These are phyloP conservation scores for Pythium phragmitis DNA, from an alignment of 352 stramenopile species.

Conservation along the genomic window DNA sequence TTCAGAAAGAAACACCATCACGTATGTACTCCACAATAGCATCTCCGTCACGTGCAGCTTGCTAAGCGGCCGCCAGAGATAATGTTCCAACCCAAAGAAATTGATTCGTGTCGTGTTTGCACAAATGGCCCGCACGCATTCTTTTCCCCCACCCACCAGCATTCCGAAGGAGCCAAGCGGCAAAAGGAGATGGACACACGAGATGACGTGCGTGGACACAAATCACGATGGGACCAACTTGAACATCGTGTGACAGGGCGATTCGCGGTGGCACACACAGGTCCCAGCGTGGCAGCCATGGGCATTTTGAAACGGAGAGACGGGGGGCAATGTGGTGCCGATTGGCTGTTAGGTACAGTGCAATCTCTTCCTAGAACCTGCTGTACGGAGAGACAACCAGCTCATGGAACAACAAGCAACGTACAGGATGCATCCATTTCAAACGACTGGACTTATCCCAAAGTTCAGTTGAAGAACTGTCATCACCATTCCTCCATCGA, in stretches of 20 bases:
- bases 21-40: too few relatives aligned
- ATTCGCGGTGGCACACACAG: neutral
- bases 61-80: neutral
- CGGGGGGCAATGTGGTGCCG: too few relatives aligned
- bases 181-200: neutral
- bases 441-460: neutral
- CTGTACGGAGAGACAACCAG: too few relatives aligned
- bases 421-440: too few relatives aligned
- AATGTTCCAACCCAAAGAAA: neutral
- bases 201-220: neutral
- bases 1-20: too few relatives aligned
- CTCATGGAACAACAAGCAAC: too few relatives aligned
- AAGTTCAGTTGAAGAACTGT: neutral
- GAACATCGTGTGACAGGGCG: neutral
- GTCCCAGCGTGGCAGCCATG: too few relatives aligned
- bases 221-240: neutral
- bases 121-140: neutral
- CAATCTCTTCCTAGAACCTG: too few relatives aligned
- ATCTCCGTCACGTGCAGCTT: too few relatives aligned
- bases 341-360: too few relatives aligned
- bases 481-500: neutral
- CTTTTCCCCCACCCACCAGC: neutral
- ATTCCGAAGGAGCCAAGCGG: neutral
- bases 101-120: neutral
- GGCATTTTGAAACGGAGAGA: too few relatives aligned